Base-by-base conservation (phyloP, 2,329 filamentous ascomycete genomes). In the Ambrosiella beaveri region DNA sequence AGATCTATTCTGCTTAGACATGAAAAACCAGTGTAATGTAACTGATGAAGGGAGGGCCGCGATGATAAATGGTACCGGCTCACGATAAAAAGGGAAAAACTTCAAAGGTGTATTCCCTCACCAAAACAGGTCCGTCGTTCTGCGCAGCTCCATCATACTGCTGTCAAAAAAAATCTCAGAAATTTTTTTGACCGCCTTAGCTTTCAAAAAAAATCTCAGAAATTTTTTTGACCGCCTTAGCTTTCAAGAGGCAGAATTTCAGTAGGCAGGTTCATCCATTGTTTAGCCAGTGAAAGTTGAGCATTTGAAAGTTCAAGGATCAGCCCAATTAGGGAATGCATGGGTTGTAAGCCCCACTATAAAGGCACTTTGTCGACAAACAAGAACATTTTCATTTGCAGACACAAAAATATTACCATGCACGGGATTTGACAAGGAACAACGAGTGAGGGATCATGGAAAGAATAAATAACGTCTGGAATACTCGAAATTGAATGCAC, bases 191-290 rank as follows among this genome's bases (percentile, higher is more conserved):
- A 61, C 59, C 59, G 59, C 59, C 57, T 57, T 58, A 53, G 44
- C 41, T 55, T 56, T 57, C 41, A 37, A 45, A n/a, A n/a, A n/a
- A n/a, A n/a, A n/a, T n/a, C n/a, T 60, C 59, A 41, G 59, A 61
- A 58, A 52, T 61, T 61, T 61, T 61, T 59, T 57, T 53, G 56
- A 61, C 59, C 59, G 59, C 59, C 54, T 57, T 58, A 54, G 44
- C 41, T 56, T 56, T 58, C 37, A 37, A 47, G 38, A 45, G 59
- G 56, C 59, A 60, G 59, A 60, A 60, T 55, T 27, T 27, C 3
- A 27, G 27, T 4, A 27, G 3, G 27, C 27, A 5, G 27, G 27
- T 41, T 51, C 27, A 47, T 13, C 59, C 59, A 39, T 45, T 8
- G 54, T 57, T 60, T 58, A 58, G 44, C 59, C 59, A 54, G 38